Evolutionary conservation across 306 rosid genomes (phyloP), one percentile per base, ranked within the genome.

Genomic region (Styphnolobium japonicum): DNA sequence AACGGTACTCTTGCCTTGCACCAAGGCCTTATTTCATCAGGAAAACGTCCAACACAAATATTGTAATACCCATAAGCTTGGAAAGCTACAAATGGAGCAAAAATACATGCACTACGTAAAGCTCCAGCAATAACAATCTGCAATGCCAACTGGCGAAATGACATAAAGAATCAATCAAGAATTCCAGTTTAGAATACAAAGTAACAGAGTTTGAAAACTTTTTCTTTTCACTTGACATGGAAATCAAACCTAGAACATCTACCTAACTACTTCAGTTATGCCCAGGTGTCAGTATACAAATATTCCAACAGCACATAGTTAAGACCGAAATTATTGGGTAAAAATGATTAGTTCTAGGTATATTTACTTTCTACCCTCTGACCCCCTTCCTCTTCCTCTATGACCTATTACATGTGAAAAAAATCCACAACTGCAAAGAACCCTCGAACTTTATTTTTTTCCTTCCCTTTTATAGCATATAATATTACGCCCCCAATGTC

Each of bases 61-160:
- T 89, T 91, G 86, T 82, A 80, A 85, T 92, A 95, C 61, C 96
- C 98, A 58, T 95, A 95, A 40, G 94, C 89, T 84, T 95, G 98
- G 88, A 90, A 92, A 65, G 89, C 94, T 49, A 86, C 9, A 78
- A 95, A 92, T 39, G 96, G 98, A 79, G 83, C 85, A 82, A 89
- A 90, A 74, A 92, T 80, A 73, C 84, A 95, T 16, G 85, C 67
- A 83, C 90, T 88, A 6, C 66, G 90, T 10, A 90, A 83, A 48
- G 87, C 92, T 82, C 97, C 98, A 79, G 86, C 60, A 61, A 83
- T 40, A 78, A 89, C 73, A 80, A 87, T 84, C 93, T 83, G 91
- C 85, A 92, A 52, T 37, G 89, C 88, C 87, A 80, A 51, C 98
- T 92, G 91, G 65, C 61, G 56, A 73, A 78, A 67, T 58, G 57